Percentiles rank a stretch among this genome's conserved stretches.
Evolutionary conservation across 352 stramenopile genomes (phyloP).

Genomic region (Phytophthora citricola): DNA sequence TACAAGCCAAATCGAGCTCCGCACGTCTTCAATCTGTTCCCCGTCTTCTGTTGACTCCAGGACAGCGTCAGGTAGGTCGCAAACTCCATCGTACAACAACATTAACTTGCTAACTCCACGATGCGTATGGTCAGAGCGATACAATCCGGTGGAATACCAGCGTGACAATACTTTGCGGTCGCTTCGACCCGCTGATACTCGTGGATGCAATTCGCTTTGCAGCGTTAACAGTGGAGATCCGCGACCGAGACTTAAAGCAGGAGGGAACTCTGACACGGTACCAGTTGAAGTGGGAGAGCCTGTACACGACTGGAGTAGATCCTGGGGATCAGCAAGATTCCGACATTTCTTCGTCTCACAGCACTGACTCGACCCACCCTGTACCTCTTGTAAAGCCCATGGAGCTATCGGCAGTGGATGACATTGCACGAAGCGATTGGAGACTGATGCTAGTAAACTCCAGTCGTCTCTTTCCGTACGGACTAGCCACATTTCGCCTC

Average conservation of each 20-base stretch:
- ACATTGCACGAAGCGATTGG: constrained; percentile 64
- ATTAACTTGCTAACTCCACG: not conserved
- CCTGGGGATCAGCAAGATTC: constrained; percentile 19
- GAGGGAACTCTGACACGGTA: constrained; percentile 41
- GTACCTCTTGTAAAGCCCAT: constrained; percentile 27
- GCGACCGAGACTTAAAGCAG: constrained; percentile 72
- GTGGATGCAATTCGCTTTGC: constrained; percentile 55
- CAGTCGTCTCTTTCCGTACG: constrained; percentile 59
- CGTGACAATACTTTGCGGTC: constrained; percentile 61
- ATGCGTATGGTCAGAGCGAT: constrained; percentile 23
- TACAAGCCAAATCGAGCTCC: constrained; percentile 8
- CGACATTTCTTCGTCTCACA: not conserved
- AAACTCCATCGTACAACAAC: not conserved
- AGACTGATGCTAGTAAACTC: constrained; percentile 46
- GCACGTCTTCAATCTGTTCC: constrained; percentile 12
- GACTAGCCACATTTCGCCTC: constrained; percentile 63
- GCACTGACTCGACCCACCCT: constrained; percentile 2
- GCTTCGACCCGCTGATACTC: constrained; percentile 49
- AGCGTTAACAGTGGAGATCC: constrained; percentile 59
- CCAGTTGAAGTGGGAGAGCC: constrained; percentile 66
- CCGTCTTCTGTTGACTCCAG: constrained; percentile 45
- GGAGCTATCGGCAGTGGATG: constrained; percentile 64
- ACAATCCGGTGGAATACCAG: constrained; percentile 52
- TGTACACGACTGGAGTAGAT: constrained; percentile 45
- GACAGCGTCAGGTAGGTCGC: constrained; percentile 46